These are phyloP conservation scores for Taxawa tesnikishii DNA, from an alignment of 2,329 filamentous ascomycete genomes.

Conservation along the genomic window DNA sequence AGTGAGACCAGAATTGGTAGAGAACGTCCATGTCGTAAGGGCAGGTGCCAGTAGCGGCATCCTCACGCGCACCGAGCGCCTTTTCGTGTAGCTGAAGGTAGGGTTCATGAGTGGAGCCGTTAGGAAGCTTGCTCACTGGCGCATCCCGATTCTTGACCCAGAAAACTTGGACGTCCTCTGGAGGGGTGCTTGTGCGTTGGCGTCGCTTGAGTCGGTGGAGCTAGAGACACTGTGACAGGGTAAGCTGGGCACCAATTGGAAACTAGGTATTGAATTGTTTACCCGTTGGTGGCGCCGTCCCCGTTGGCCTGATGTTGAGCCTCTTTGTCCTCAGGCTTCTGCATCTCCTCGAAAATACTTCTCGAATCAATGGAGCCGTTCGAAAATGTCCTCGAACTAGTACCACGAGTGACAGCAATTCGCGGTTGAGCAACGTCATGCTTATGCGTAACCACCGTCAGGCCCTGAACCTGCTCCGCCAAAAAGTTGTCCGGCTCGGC, in stretches of 20 bases:
- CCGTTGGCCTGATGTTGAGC: slow-evolving; percentile 23
- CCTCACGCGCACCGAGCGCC: slow-evolving; percentile 36
- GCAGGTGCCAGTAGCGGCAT: slow-evolving; percentile 29
- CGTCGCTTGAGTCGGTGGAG: not conserved
- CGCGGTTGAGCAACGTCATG: slow-evolving; percentile 9
- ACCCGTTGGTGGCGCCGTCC: slow-evolving; percentile 16
- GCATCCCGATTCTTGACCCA: slow-evolving; percentile 38
- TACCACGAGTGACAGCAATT: slow-evolving; percentile 23
- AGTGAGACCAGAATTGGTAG: slow-evolving; percentile 65
- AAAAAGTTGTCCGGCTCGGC: slow-evolving; percentile 34
- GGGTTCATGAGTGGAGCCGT: slow-evolving; percentile 33
- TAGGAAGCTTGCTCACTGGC: slow-evolving; percentile 29
- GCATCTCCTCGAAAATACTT: slow-evolving; percentile 36
- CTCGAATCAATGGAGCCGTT: slow-evolving; percentile 44
- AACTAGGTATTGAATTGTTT: too few relatives aligned
- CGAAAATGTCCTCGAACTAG: slow-evolving; percentile 38
- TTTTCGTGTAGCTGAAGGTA: slow-evolving; percentile 36
- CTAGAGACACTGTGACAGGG: too few relatives aligned
- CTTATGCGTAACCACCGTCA: slow-evolving; percentile 41
- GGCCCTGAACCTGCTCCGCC: slow-evolving; percentile 38
- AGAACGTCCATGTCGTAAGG: slow-evolving; percentile 52
- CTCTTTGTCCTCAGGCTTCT: slow-evolving; percentile 26
- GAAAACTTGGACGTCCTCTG: slow-evolving; percentile 22
- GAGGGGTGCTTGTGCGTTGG: not conserved
- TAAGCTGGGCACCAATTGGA: too few relatives aligned